These are phyloP conservation scores for Calendula officinalis DNA, from an alignment of 129 eudicot species.

Conservation along the genomic window DNA sequence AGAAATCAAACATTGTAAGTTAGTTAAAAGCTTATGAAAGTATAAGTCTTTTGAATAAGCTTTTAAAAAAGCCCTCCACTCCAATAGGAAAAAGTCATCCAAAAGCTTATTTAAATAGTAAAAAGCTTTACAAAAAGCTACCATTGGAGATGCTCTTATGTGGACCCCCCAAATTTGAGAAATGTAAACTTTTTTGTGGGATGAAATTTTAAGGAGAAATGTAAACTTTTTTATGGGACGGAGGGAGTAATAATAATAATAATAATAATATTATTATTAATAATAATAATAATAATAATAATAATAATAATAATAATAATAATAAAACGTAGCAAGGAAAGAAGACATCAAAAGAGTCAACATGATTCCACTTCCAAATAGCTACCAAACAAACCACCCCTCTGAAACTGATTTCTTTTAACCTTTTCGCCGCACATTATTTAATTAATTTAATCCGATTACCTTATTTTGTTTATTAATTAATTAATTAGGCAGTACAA, in stretches of 20 bases:
- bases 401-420: slow-evolving; percentile 32
- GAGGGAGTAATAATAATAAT: neutral
- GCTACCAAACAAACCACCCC: slow-evolving; percentile 51
- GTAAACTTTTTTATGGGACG: too few relatives aligned
- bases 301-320: neutral
- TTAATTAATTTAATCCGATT: slow-evolving; percentile 14
- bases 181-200: too few relatives aligned
- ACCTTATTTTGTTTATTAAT: neutral
- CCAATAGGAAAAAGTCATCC: too few relatives aligned
- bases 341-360: slow-evolving; percentile 44
- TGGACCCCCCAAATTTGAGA: too few relatives aligned
- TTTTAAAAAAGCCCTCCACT: too few relatives aligned
- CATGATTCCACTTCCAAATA: slow-evolving; percentile 74
- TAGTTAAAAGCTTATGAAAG: too few relatives aligned
- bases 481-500: slow-evolving; percentile 7
- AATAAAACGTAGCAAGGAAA: slow-evolving; percentile 11
- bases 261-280: neutral
- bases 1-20: too few relatives aligned
- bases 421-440: slow-evolving; percentile 56
- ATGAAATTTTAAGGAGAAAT: too few relatives aligned
- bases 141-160: too few relatives aligned
- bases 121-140: too few relatives aligned
- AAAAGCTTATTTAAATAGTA: too few relatives aligned
- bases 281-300: neutral
- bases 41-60: too few relatives aligned